A percentile compares a stretch with the other conserved stretches of the same genome.
Evolutionary conservation across 352 stramenopile genomes (phyloP).

Genomic region (Blastocystis sp.): DNA sequence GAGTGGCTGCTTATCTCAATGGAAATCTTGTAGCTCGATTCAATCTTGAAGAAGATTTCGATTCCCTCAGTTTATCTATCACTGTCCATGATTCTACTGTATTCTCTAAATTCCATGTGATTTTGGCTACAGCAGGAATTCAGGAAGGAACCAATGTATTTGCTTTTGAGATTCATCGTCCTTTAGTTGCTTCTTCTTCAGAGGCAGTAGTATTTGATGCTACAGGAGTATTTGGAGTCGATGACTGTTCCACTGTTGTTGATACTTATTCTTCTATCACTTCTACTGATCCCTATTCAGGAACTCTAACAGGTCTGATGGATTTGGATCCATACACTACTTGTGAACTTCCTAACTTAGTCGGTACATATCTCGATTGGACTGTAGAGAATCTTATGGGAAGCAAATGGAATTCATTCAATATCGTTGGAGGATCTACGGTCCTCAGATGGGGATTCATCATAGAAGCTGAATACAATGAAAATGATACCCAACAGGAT

Average conservation of each 20-base stretch:
- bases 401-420: neutral
- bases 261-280: neutral
- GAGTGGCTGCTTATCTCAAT: constrained; percentile 41
- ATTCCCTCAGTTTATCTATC: neutral
- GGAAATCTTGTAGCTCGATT: neutral
- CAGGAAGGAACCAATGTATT: constrained; percentile 16
- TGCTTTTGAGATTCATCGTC: constrained; percentile 28
- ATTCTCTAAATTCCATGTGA: constrained; percentile 26
- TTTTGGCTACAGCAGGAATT: neutral
- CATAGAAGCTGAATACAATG: too few relatives aligned
- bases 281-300: neutral
- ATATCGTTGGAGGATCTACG: too few relatives aligned
- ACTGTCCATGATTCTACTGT: neutral
- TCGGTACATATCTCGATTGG: neutral
- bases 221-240: constrained; percentile 15
- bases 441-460: too few relatives aligned
- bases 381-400: neutral
- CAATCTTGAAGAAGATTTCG: constrained; percentile 28
- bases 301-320: neutral
- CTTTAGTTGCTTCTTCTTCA: neutral
- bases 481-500: too few relatives aligned
- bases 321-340: neutral
- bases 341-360: neutral
- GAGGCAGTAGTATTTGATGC: neutral
- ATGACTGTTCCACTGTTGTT: constrained; percentile 12